Evolutionary conservation across 1,284 basidiomycete genomes (phyloP).

Genomic region (Ustilago esculenta): DNA sequence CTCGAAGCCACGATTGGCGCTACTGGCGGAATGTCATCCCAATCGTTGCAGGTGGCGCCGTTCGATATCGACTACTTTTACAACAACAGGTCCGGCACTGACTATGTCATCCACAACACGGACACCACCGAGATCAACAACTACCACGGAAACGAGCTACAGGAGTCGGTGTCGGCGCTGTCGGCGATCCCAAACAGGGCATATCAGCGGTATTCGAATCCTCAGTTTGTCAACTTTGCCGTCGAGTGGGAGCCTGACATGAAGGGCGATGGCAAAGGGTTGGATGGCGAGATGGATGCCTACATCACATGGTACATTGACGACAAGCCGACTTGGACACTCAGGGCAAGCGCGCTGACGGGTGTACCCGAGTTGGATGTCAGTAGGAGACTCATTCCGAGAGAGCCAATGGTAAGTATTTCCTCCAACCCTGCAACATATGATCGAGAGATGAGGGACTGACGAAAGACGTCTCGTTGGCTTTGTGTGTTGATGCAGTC

Average conservation of each 20-base stretch:
- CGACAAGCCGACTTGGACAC: slow-evolving; percentile 56
- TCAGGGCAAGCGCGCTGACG: slow-evolving; percentile 28
- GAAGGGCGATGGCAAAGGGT: slow-evolving; percentile 44
- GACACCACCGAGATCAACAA: slow-evolving; percentile 46
- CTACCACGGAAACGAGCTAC: slow-evolving; percentile 56
- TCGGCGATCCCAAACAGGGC: slow-evolving; percentile 45
- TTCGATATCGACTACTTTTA: slow-evolving; percentile 59
- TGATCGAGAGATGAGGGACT: too few species aligned
- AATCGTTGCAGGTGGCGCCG: slow-evolving; percentile 64
- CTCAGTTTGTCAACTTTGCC: slow-evolving; percentile 47
- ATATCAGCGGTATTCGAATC: slow-evolving; percentile 22
- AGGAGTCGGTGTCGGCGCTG: slow-evolving; percentile 58
- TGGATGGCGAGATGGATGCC: slow-evolving; percentile 61
- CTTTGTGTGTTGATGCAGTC: not conserved
- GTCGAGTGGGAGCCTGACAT: slow-evolving; percentile 64
- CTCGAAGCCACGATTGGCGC: slow-evolving; percentile 71
- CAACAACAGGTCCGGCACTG: slow-evolving; percentile 21
- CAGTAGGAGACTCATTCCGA: slow-evolving; percentile 43
- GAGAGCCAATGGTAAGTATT: slow-evolving; percentile 50
- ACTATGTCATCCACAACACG: slow-evolving; percentile 40
- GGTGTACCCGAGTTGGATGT: slow-evolving; percentile 39
- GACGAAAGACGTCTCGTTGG: too few species aligned
- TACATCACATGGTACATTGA: slow-evolving; percentile 59
- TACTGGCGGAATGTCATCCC: slow-evolving; percentile 42
- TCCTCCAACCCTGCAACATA: too few species aligned